A percentile compares a stretch with the other conserved stretches of the same genome.
Evolutionary conservation across 169 alveolate species (phyloP).

Genomic region (Cryptosporidium ryanae): DNA sequence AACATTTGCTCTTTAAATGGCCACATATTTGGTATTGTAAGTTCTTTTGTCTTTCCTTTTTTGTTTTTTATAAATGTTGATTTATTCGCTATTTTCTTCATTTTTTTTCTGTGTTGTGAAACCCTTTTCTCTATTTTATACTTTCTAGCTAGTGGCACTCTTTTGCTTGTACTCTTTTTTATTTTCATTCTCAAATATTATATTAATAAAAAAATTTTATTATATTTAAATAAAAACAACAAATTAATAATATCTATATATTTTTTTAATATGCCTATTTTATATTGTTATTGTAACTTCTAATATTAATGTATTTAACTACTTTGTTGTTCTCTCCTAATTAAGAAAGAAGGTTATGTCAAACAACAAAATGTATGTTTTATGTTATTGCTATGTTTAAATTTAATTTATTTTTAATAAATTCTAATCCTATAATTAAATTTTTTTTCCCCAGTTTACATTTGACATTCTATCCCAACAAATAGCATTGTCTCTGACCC

Average conservation of each 20-base stretch:
- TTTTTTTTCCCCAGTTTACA: conserved; percentile 18
- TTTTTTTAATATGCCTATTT: no score
- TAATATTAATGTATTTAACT: no score
- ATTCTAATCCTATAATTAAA: not conserved
- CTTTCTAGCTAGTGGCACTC: conserved; percentile 80
- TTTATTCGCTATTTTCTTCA: conserved; percentile 87
- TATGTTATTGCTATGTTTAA: no score
- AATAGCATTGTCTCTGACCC: conserved; percentile 50
- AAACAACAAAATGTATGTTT: no score
- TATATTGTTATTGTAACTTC: no score
- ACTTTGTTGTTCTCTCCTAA: no score
- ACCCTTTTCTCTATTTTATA: conserved; percentile 86
- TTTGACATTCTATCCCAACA: conserved; percentile 53
- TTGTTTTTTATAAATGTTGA: conserved; percentile 66
- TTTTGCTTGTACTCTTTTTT: conserved; percentile 78
- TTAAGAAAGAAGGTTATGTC: no score
- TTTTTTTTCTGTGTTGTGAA: conserved; percentile 84
- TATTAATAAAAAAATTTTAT: no score
- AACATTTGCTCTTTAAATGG: conserved; percentile 84
- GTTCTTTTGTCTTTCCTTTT: conserved; percentile 78
- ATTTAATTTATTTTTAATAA: not conserved
- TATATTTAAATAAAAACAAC: no score
- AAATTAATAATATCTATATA: no score
- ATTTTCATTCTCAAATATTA: conserved; percentile 42
- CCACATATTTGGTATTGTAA: conserved; percentile 88